Conservation (phyloP, 768 basidiomycete species). For the Austroboletus eburneus region DNA sequence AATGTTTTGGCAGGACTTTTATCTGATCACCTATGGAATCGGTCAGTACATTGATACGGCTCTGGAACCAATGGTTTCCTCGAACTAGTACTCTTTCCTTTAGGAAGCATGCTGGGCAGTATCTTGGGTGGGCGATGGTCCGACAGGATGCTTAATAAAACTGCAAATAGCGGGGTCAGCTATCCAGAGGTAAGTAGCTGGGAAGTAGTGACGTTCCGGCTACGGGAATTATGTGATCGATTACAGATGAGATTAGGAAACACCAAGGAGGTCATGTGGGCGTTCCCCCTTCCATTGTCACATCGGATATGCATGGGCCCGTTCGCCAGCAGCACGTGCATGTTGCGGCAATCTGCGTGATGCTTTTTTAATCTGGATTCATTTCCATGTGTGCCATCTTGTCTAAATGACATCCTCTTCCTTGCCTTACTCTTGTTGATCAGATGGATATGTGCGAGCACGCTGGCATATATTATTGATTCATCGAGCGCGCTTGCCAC, state of each 20-base stretch:
- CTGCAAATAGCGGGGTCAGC: slow-evolving; percentile 42
- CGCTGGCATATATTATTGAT: slow-evolving; percentile 84
- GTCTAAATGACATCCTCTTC: not conserved
- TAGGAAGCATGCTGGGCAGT: slow-evolving; percentile 50
- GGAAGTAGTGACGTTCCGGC: not conserved
- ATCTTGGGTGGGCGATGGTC: slow-evolving; percentile 57
- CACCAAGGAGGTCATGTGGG: slow-evolving; percentile 52
- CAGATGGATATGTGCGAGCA: slow-evolving; percentile 62
- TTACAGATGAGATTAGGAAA: slow-evolving; percentile 66
- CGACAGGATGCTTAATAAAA: slow-evolving; percentile 47
- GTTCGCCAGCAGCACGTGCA: slow-evolving; percentile 56
- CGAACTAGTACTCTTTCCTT: not conserved
- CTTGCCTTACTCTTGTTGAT: not conserved
- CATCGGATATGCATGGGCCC: slow-evolving; percentile 75
- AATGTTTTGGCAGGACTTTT: slow-evolving; percentile 46
- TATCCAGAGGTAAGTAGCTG: slow-evolving; percentile 60
- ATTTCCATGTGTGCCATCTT: slow-evolving; percentile 54
- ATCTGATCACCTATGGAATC: slow-evolving; percentile 70
- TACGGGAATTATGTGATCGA: not conserved
- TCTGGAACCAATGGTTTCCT: not conserved
- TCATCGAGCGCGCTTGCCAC: slow-evolving; percentile 74
- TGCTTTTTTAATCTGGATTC: slow-evolving; percentile 76
- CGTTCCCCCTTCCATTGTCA: slow-evolving; percentile 52
- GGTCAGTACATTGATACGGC: slow-evolving; percentile 37
- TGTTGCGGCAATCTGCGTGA: slow-evolving; percentile 64